Evolutionary conservation across 2,329 filamentous ascomycete genomes (phyloP), one percentile per base, ranked within the genome.

Genomic region (Pseudogymnoascus sp.): DNA sequence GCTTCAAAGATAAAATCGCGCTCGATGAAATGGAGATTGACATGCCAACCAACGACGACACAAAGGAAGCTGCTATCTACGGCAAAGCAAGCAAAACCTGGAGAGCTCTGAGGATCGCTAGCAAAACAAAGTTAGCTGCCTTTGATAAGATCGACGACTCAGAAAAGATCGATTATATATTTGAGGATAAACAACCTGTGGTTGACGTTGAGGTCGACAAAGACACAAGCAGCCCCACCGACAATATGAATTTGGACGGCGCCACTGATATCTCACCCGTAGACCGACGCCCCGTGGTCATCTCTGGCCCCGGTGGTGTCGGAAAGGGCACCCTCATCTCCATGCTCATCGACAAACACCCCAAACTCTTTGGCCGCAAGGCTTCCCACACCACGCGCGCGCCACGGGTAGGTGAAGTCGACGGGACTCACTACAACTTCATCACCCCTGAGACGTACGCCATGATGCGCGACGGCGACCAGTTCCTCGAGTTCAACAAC

Each of bases 71-170:
- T 0, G 80, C 84, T 18, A 73, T 86, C 6, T 88, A 89, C 66
- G 82, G 86, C 61, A 96, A 95, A 73, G 85, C 87, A 18, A 96
- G 91, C 77, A 93, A 95, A 74, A 88, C 86, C 62, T 99, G 94
- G 94, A 85, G 92, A 67, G 90, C 91, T 4, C 78, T 99, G 65
- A 86, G 94, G 60, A 83, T 96, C 66, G 89, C 91, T 8, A 86
- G 88, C 62, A 85, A 85, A 66, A 85, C 81, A 62, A 88, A 88
- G 68, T 81, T 97, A 67, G 82, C 85, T 48, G 78, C 86, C 18
- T 94, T 97, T 73, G 92, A 97, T 74, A 90, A 88, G 73, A 89
- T 96, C 58, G 92, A 96, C 61, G 87, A 92, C 66, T 87, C 89
- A 40, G 89, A 88, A 71, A 89, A 90, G 64, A 80, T 87, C 33